Conservation (phyloP, 768 basidiomycete genomes). For the Clitopilus passeckerianus region DNA sequence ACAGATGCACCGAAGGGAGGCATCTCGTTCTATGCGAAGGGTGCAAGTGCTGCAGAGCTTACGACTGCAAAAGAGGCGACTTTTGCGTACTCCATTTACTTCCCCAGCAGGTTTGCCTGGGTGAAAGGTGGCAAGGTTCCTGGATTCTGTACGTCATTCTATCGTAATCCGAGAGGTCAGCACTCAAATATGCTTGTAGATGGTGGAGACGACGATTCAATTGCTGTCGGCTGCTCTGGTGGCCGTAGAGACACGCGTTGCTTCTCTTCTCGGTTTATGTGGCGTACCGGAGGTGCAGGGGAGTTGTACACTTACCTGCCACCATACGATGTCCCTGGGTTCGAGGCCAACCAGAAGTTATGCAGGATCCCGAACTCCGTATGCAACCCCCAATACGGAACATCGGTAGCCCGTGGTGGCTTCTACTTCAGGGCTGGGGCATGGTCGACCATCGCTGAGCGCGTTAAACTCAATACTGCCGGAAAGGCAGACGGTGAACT, state of each 20-base stretch:
- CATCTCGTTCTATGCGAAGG: slow-evolving; percentile 52
- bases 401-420: slow-evolving; percentile 44
- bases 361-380: slow-evolving; percentile 36
- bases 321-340: slow-evolving; percentile 15
- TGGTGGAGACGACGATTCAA: slow-evolving; percentile 45
- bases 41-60: slow-evolving; percentile 43
- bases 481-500: slow-evolving; percentile 52
- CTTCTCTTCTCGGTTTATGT: slow-evolving; percentile 68
- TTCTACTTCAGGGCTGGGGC: slow-evolving; percentile 42
- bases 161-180: neutral
- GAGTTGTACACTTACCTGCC: slow-evolving; percentile 72
- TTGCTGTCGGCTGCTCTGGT: slow-evolving; percentile 53
- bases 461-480: slow-evolving; percentile 54
- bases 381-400: slow-evolving; percentile 39
- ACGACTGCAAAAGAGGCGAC: slow-evolving; percentile 58
- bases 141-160: slow-evolving; percentile 56
- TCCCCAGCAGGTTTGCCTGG: slow-evolving; percentile 55
- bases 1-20: neutral
- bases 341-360: slow-evolving; percentile 36
- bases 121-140: slow-evolving; percentile 67
- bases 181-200: slow-evolving; percentile 22
- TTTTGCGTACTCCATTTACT: slow-evolving; percentile 54
- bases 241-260: slow-evolving; percentile 50
- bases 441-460: slow-evolving; percentile 48
- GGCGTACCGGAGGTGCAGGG: slow-evolving; percentile 49